phyloP scores from a whole-genome alignment of 805 yeast genomes.

The Metschnikowia reukaufii region DNA sequence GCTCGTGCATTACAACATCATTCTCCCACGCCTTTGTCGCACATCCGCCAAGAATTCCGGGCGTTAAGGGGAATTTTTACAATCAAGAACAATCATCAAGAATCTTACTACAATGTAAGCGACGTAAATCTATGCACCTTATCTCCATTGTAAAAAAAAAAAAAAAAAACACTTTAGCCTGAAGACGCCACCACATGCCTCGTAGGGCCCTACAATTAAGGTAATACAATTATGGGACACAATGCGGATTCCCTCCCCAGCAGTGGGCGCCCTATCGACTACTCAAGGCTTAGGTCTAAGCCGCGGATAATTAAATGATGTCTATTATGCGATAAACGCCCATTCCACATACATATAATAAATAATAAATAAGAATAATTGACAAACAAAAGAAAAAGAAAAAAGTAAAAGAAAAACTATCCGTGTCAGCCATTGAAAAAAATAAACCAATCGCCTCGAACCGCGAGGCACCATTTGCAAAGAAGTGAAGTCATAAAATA shows the following conservation, averaged over 20 bases:
- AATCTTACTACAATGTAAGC: too few species aligned
- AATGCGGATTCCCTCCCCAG: too few species aligned
- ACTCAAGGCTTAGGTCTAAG: too few species aligned
- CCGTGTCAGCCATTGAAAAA: background rate
- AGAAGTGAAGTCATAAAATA: conserved; percentile 3
- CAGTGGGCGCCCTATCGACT: too few species aligned
- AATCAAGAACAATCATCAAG: too few species aligned
- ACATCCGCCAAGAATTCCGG: background rate
- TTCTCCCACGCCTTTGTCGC: background rate
- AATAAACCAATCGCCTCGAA: background rate
- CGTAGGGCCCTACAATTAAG: too few species aligned
- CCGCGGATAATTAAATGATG: background rate
- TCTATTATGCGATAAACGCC: background rate
- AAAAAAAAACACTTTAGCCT: too few species aligned
- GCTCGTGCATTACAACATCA: background rate
- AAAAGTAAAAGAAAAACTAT: background rate
- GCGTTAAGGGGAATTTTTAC: too few species aligned
- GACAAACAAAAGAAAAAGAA: background rate
- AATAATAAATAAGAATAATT: background rate
- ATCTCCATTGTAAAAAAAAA: too few species aligned
- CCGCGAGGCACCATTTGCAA: background rate
- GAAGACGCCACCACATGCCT: too few species aligned
- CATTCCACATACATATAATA: background rate
- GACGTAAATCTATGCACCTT: too few species aligned
- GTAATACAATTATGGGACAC: too few species aligned